Percentiles rank a stretch among this genome's conserved stretches.
Evolutionary conservation across 139 green algal genomes (phyloP).

Genomic region (Asterochloris erici): DNA sequence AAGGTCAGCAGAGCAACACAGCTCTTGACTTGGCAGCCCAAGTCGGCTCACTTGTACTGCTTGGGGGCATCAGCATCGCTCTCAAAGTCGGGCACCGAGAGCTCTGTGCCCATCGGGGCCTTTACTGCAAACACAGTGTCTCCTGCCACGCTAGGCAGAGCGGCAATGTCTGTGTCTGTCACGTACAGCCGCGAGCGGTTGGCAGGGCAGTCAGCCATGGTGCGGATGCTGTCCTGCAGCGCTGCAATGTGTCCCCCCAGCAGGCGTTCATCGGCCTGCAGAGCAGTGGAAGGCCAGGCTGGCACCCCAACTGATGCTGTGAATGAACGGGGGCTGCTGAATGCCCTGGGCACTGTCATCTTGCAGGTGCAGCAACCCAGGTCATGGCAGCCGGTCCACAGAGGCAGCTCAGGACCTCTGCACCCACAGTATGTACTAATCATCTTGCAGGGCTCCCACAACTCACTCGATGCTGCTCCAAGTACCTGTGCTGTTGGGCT

Average conservation of each 20-base stretch:
- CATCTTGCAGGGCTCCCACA: too few species aligned
- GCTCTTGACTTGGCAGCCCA: not conserved
- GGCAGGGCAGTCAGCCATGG: slow-evolving; percentile 38
- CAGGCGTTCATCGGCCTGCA: slow-evolving; percentile 40
- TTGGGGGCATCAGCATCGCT: slow-evolving; percentile 8
- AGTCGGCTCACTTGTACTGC: not conserved
- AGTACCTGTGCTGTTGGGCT: not conserved
- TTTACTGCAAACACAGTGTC: slow-evolving; percentile 86
- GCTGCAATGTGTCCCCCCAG: slow-evolving; percentile 50
- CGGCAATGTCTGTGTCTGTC: slow-evolving; percentile 74
- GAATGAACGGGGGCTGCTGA: not conserved
- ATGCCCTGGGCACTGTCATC: not conserved
- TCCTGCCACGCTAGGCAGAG: slow-evolving; percentile 51
- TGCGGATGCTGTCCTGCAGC: slow-evolving; percentile 27
- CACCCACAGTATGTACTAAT: too few species aligned
- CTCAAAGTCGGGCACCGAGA: slow-evolving; percentile 77
- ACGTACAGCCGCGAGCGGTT: slow-evolving; percentile 72
- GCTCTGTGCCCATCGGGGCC: slow-evolving; percentile 67
- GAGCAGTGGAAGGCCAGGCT: not conserved
- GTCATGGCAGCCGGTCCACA: too few species aligned
- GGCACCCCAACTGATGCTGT: too few species aligned
- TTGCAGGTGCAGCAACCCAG: too few species aligned
- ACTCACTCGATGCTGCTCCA: too few species aligned
- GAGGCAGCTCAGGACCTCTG: too few species aligned
- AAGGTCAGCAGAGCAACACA: not conserved